phyloP scores from a whole-genome alignment of 176 grass and related monocot genomes.

The Aegilops umbellulata region DNA sequence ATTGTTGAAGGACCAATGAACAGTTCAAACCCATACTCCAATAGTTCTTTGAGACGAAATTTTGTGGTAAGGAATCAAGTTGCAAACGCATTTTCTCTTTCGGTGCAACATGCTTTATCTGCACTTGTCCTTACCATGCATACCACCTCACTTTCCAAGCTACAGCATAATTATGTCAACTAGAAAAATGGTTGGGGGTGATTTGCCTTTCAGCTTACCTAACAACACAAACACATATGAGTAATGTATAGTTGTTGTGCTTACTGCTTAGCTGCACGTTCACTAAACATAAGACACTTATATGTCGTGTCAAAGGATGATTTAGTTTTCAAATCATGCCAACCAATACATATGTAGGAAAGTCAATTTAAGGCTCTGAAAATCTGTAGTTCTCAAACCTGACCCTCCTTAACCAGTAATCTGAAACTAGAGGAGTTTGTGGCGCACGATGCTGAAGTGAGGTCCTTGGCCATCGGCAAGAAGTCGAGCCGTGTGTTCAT shows the following conservation, averaged over 20 bases:
- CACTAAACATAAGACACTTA: neutral
- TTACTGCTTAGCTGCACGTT: neutral
- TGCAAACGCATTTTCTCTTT: neutral
- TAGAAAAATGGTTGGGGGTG: neutral
- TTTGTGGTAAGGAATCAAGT: conserved; percentile 68
- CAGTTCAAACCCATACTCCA: conserved; percentile 93
- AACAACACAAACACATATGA: neutral
- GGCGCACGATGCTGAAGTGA: conserved; percentile 71
- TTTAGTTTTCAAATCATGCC: neutral
- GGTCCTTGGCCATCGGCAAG: conserved; percentile 79
- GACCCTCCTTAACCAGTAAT: conserved; percentile 41
- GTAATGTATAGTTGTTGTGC: neutral
- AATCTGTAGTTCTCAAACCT: conserved; percentile 10
- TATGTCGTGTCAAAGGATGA: neutral
- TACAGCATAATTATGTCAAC: conserved; percentile 1
- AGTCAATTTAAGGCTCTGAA: neutral
- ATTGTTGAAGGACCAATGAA: conserved; percentile 95
- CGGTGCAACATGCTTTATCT: neutral
- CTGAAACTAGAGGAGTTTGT: conserved; percentile 71
- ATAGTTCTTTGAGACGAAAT: conserved; percentile 81
- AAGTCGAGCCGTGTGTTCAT: conserved; percentile 87
- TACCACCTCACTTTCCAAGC: neutral
- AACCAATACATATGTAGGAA: neutral
- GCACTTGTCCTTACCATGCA: neutral
- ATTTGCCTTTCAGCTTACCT: neutral